Evolutionary conservation across 352 stramenopile genomes (phyloP).

Genomic region (Phytophthora sp.): DNA sequence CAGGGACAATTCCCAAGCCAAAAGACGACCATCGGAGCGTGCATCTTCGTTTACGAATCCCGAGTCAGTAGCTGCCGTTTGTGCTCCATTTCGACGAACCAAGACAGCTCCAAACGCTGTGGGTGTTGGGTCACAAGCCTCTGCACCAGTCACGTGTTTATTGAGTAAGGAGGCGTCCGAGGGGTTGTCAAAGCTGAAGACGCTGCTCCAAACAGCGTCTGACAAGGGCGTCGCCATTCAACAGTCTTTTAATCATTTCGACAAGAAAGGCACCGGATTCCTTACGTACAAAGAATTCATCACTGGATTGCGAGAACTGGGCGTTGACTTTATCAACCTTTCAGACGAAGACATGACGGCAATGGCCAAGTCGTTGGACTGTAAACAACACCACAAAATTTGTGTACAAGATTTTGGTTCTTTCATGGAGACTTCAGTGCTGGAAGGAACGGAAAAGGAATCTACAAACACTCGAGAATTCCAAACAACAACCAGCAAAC

Average conservation of each 20-base stretch:
- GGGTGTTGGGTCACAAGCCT: neutral
- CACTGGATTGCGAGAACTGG: conserved; percentile 46
- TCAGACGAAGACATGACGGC: conserved; percentile 34
- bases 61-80: neutral
- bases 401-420: conserved; percentile 47
- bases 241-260: conserved; percentile 78
- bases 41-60: conserved; percentile 31
- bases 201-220: conserved; percentile 52
- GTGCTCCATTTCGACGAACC: conserved; percentile 26
- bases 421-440: conserved; percentile 25
- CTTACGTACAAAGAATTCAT: conserved; percentile 68
- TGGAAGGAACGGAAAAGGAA: neutral
- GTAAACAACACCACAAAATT: conserved; percentile 38
- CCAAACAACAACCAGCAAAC: conserved; percentile 11
- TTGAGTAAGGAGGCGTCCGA: conserved; percentile 8
- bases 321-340: conserved; percentile 44
- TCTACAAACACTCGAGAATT: neutral
- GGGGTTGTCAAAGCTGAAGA: conserved; percentile 50
- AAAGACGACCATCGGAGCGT: conserved; percentile 9
- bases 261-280: conserved; percentile 65
- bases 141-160: neutral
- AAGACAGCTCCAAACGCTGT: conserved; percentile 35
- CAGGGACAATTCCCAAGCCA: neutral
- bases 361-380: conserved; percentile 51
- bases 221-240: conserved; percentile 55